These are phyloP conservation scores for Cercospora janseana DNA, from an alignment of 2,329 filamentous ascomycete genomes.

Conservation along the genomic window DNA sequence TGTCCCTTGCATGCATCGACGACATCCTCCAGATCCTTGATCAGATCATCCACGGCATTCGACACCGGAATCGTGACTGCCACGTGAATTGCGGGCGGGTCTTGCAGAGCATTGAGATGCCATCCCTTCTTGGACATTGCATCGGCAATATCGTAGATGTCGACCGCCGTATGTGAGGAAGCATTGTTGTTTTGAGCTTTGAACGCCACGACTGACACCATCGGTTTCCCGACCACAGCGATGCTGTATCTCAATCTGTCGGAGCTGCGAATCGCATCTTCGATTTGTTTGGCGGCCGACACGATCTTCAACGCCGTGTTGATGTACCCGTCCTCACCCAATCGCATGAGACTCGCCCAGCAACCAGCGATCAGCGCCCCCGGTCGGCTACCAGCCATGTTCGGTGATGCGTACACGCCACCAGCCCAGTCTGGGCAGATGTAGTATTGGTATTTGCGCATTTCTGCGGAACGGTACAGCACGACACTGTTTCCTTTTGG, in stretches of 20 bases:
- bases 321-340: conserved; percentile 85
- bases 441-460: conserved; percentile 93
- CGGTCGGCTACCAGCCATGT: conserved; percentile 85
- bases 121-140: conserved; percentile 80
- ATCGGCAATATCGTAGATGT: conserved; percentile 94
- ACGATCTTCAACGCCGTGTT: conserved; percentile 86
- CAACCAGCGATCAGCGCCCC: conserved; percentile 93
- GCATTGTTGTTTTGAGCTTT: conserved; percentile 48
- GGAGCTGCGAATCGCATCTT: conserved; percentile 67
- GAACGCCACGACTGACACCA: conserved; percentile 90
- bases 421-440: conserved; percentile 92
- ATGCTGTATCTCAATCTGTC: conserved; percentile 70
- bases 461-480: conserved; percentile 76
- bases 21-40: conserved; percentile 64
- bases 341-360: conserved; percentile 87
- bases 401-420: conserved; percentile 91
- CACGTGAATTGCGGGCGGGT: conserved; percentile 86
- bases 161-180: conserved; percentile 58
- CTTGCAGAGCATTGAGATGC: conserved; percentile 94
- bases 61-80: conserved; percentile 87
- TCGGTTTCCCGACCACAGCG: conserved; percentile 75
- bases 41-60: conserved; percentile 74
- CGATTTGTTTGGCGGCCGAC: conserved; percentile 78
- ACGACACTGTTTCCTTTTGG: conserved; percentile 95
- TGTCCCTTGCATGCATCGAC: conserved; percentile 74